Percentiles rank a stretch among this genome's conserved stretches.
phyloP scores from a whole-genome alignment of 2,329 filamentous ascomycete genomes.

The Dryadomyces quercus-mongolicae region DNA sequence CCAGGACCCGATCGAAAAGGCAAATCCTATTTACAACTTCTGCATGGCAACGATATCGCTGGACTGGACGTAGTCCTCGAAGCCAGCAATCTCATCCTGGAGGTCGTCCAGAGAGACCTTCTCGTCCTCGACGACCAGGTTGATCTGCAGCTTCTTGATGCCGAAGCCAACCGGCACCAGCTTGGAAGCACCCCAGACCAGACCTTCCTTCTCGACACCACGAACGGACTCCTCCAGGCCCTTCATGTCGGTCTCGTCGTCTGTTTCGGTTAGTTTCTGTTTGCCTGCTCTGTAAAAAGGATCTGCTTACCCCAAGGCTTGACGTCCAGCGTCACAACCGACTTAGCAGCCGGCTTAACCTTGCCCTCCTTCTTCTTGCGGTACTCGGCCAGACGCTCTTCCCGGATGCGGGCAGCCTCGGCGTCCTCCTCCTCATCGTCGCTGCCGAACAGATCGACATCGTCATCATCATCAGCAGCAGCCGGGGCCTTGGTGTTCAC shows the following conservation, averaged over 20 bases:
- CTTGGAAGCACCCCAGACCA: conserved; percentile 90
- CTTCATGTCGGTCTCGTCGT: conserved; percentile 89
- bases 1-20: no score
- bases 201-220: conserved; percentile 79
- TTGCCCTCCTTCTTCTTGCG: conserved; percentile 94
- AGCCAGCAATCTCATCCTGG: conserved; percentile 66
- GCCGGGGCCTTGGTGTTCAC: conserved; percentile 76
- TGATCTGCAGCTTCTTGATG: conserved; percentile 99
- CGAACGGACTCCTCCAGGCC: conserved; percentile 72
- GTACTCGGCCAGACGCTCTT: conserved; percentile 88
- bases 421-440: conserved; percentile 91
- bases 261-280: conserved; percentile 24
- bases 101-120: conserved; percentile 84
- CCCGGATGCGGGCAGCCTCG: conserved; percentile 71
- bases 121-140: conserved; percentile 92
- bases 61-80: conserved; percentile 95
- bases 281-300: neutral
- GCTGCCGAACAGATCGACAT: conserved; percentile 86
- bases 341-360: conserved; percentile 88
- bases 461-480: conserved; percentile 61
- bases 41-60: conserved; percentile 80
- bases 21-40: conserved; percentile 56
- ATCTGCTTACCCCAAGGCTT: conserved; percentile 87
- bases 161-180: conserved; percentile 86
- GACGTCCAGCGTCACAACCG: conserved; percentile 86